Percentiles rank a stretch among this genome's conserved stretches.
Evolutionary conservation across 2,329 filamentous ascomycete species (phyloP).

Genomic region (Nannizzia gypsea): DNA sequence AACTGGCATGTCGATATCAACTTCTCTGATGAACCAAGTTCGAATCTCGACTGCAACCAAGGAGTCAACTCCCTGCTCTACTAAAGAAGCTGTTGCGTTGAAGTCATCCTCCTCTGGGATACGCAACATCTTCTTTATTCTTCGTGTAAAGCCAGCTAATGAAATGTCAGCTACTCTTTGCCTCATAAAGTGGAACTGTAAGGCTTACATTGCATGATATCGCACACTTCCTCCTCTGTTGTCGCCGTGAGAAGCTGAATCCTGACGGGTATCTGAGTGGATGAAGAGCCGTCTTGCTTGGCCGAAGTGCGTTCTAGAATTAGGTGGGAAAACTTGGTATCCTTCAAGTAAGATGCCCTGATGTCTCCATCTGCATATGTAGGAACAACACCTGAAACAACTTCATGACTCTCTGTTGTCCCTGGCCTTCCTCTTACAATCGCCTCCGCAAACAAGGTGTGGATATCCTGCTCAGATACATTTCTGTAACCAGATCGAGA

Average conservation of each 20-base stretch:
- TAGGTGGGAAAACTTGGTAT: background rate
- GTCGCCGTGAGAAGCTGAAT: background rate
- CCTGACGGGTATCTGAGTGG: background rate
- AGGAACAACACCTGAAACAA: background rate
- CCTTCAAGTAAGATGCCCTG: background rate
- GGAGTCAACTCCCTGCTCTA: constrained; percentile 13
- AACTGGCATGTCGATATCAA: constrained; percentile 12
- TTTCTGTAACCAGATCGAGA: constrained; percentile 1
- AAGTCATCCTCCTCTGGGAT: constrained; percentile 22
- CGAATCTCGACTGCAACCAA: constrained; percentile 14
- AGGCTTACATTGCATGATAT: background rate
- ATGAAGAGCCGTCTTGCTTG: constrained; percentile 3
- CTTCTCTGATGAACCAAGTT: constrained; percentile 13
- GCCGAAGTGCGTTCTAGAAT: background rate
- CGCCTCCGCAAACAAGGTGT: constrained; percentile 43
- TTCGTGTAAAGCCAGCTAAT: constrained; percentile 6
- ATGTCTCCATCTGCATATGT: background rate
- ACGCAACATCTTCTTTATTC: constrained; percentile 19
- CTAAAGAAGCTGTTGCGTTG: constrained; percentile 2
- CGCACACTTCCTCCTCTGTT: background rate
- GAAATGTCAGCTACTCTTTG: background rate
- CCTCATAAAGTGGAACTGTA: background rate
- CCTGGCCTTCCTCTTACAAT: constrained; percentile 33
- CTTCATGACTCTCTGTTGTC: background rate
- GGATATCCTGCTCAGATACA: constrained; percentile 39